Base-by-base conservation (phyloP, 495 filamentous ascomycete genomes). In the Annulohypoxylon stygium region DNA sequence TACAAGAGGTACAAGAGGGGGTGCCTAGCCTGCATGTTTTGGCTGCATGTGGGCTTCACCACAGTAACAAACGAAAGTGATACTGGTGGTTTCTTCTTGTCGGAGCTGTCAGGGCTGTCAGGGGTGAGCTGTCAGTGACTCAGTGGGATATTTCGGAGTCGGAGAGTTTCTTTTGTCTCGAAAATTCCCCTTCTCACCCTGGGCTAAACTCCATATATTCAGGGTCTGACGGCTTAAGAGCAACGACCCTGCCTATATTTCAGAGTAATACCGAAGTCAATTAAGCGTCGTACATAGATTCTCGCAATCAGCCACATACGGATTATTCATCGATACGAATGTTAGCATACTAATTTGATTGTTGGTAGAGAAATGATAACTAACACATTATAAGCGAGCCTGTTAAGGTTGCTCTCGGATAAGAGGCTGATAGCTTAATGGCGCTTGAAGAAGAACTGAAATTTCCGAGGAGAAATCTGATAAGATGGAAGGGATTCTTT, bases 111-210 rank as follows among this genome's bases (percentile, higher is more conserved):
- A 65, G 39, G 39, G 39, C 39, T 43, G 39, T 43, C 64, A 67
- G 59, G 72, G 67, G 51, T 70, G 53, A 71, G 47, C 45, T 70
- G 63, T 70, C 59, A 39, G 2, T 39, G 36, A 9, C 36, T 39
- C 47, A 39, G 9, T 66, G 58, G 58, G 41, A 67, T 37, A 67
- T 53, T 45, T 45, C 59, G 45, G 59, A 54, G 26, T 67, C 71
- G 71, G 71, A 70, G 34, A 57, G 47, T 71, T 67, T 67, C 30
- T 30, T 53, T 61, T 41, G 61, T 74, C 62, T 69, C 47, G 47
- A 66, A 74, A 75, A 65, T 33, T 70, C 67, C 37, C 67, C 72
- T 74, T 70, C 48, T 53, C 25, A 62, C 61, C 66, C 67, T 50
- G 33, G 66, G 10, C 14, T 9, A 9, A 54, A 55, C 58, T 23